These are phyloP conservation scores for Acanthamoeba rhysodes DNA, from an alignment of 208 protist genomes.

Conservation along the genomic window DNA sequence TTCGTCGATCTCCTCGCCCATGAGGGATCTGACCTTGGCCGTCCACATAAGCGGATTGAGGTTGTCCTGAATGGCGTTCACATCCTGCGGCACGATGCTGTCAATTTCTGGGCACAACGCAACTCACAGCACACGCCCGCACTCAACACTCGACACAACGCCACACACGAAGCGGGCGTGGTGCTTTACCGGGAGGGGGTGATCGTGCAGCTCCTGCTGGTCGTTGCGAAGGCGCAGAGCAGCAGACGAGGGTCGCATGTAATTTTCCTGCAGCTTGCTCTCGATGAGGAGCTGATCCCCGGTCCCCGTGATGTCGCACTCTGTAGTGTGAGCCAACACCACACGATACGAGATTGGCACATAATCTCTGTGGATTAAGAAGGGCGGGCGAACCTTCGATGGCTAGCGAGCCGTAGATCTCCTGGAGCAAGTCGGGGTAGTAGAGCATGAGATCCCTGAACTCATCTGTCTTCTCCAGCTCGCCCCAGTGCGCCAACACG, in stretches of 20 bases:
- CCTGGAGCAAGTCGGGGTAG: conserved; percentile 24
- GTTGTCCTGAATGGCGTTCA: conserved; percentile 13
- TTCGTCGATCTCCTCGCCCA: not conserved
- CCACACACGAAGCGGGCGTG: too few relatives aligned
- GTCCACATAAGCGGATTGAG: conserved; percentile 19
- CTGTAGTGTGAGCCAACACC: not conserved
- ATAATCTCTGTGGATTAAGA: too few relatives aligned
- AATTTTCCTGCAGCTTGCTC: not conserved
- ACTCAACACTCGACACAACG: too few relatives aligned
- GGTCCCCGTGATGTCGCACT: not conserved
- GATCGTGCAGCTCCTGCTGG: not conserved
- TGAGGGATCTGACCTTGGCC: not conserved
- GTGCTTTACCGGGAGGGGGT: not conserved
- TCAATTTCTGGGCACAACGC: too few relatives aligned
- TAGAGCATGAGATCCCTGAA: conserved; percentile 32
- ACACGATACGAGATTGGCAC: too few relatives aligned
- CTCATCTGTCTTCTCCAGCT: conserved; percentile 1
- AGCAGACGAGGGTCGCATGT: not conserved
- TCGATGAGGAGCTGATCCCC: not conserved
- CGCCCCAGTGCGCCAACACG: conserved; percentile 17
- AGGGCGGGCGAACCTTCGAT: not conserved
- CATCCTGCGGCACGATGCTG: not conserved
- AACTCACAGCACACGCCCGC: too few relatives aligned
- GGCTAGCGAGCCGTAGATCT: not conserved
- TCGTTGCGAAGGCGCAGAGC: conserved; percentile 10